Evolutionary conservation across 139 green algal species (phyloP), one percentile per base, ranked within the genome.

Genomic region (Chlorella sp.): DNA sequence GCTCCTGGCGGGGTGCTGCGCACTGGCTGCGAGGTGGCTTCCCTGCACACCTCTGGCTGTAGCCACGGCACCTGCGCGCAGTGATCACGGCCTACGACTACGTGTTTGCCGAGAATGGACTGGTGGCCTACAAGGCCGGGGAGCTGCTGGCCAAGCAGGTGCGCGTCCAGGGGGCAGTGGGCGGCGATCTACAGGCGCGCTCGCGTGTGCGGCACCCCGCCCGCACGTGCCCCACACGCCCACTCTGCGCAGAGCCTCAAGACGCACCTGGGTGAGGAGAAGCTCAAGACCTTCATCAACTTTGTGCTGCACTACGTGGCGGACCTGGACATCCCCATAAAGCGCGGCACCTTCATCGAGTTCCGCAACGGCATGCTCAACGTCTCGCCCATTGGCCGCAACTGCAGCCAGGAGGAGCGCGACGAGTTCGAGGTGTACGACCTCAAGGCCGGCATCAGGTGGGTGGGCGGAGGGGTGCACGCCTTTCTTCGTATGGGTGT

Each of bases 341-440:
- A 99, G 82, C 85, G 93, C 31, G 96, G 96, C 73, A 99, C 96
- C 0, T 99, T 99, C 70, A 91, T 99, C 3, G 96, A 99, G 87
- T 99, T 99, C 80, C 86, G 96, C 35, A 97, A 93, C 49, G 96
- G 96, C 67, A 99, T 99, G 96, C 75, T 99, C 26, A 98, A 99
- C 72, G 92, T 99, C 20, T 96, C 86, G 0, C 95, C 95, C 59
- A 96, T 99, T 65, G 95, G 96, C 31, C 82, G 96, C 33, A 98
- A 99, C 80, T 99, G 96, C 88, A 95, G 83, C 82, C 95, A 98
- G 75, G 83, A 93, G 51, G 96, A 99, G 83, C 77, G 96, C 1
- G 94, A 99, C 55, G 95, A 87, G 23, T 99, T 97, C 76, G 96
- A 99, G 74, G 73, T 84, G 66, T 97, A 86, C 73, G 96, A 99